Conservation (phyloP, 257 asterid species). For the Rubia yunnanensis region DNA sequence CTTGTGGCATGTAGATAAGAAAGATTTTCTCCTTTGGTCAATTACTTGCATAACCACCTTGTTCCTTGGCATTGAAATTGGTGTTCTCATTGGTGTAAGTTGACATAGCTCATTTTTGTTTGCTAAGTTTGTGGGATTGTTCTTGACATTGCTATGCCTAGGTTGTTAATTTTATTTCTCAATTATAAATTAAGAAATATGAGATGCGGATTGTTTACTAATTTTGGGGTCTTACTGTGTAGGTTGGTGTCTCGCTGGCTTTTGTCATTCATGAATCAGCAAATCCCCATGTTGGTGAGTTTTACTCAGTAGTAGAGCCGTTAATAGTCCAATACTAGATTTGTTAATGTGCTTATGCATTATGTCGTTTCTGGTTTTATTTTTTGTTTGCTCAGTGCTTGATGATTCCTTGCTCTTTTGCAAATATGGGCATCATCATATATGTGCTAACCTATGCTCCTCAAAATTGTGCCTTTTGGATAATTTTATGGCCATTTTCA, state of each 20-base stretch:
- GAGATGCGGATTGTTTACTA: constrained; percentile 5
- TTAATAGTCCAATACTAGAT: neutral
- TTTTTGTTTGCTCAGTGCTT: neutral
- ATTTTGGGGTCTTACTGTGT: constrained; percentile 21
- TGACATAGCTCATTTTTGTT: neutral
- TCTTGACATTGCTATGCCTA: neutral
- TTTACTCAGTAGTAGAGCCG: neutral
- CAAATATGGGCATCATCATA: neutral
- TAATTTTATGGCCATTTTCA: neutral
- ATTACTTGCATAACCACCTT: constrained; percentile 74
- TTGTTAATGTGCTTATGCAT: neutral
- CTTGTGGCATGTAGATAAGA: constrained; percentile 91
- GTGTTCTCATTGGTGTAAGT: constrained; percentile 94
- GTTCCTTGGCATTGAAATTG: constrained; percentile 95
- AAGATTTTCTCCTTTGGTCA: constrained; percentile 85
- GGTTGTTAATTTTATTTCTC: neutral
- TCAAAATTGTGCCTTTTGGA: neutral
- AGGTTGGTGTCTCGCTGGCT: constrained; percentile 99
- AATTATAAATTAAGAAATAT: neutral
- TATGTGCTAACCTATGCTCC: neutral
- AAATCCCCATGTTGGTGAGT: constrained; percentile 93
- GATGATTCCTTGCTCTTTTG: neutral
- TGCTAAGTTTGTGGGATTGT: neutral
- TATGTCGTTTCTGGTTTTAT: neutral
- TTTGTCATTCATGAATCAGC: constrained; percentile 99